phyloP scores from a whole-genome alignment of 805 yeast species.

The Saturnispora ahearnii region DNA sequence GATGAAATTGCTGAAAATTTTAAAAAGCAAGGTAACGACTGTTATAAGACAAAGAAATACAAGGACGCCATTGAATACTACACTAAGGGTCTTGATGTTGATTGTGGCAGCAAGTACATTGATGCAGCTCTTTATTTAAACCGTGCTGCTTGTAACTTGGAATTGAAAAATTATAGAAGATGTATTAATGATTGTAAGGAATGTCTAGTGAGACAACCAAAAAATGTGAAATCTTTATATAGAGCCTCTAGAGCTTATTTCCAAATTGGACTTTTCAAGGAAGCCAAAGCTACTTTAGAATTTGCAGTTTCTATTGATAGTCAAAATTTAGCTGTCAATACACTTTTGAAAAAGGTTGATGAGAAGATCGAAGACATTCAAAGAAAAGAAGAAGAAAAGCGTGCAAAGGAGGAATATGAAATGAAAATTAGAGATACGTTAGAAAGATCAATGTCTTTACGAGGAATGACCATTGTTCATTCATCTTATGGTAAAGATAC shows the following conservation, averaged over 20 bases:
- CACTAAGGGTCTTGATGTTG: constrained; percentile 67
- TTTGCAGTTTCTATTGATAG: constrained; percentile 59
- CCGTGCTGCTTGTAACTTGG: constrained; percentile 88
- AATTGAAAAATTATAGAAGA: constrained; percentile 71
- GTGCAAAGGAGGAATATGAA: constrained; percentile 28
- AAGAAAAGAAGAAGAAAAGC: constrained; percentile 24
- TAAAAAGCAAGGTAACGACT: constrained; percentile 88
- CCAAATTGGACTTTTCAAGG: constrained; percentile 58
- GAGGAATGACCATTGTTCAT: constrained; percentile 45
- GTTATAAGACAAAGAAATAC: constrained; percentile 62
- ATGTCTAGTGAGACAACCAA: constrained; percentile 56
- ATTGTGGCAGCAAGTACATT: constrained; percentile 47
- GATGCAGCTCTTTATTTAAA: constrained; percentile 62
- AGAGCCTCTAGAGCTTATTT: constrained; percentile 78
- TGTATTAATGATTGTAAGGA: constrained; percentile 80
- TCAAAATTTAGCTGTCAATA: constrained; percentile 46
- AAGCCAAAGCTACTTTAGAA: constrained; percentile 55
- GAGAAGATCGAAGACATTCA: constrained; percentile 19
- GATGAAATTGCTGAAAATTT: constrained; percentile 84
- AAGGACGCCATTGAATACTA: constrained; percentile 71
- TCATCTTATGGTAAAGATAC: constrained; percentile 49
- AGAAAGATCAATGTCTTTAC: constrained; percentile 48
- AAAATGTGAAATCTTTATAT: constrained; percentile 74
- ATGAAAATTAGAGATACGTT: constrained; percentile 37
- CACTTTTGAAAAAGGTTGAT: constrained; percentile 34